Evolutionary conservation across 1,284 basidiomycete genomes (phyloP).

Genomic region (Puccinia horiana): DNA sequence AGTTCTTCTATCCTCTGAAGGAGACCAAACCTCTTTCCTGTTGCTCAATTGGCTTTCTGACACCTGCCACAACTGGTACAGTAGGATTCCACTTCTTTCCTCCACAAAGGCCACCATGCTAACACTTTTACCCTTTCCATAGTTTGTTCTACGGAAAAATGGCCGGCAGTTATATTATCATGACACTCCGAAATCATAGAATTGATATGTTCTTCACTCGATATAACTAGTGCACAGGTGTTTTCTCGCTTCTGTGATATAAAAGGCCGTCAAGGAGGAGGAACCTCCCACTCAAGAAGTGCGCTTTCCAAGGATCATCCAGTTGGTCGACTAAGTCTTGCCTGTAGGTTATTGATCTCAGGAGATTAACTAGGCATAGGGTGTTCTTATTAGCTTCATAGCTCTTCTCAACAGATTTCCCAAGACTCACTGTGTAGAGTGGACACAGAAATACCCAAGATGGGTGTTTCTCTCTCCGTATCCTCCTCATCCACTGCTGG

Average conservation of each 20-base stretch:
- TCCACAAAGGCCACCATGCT: slow-evolving; percentile 16
- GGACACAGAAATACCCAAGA: background rate
- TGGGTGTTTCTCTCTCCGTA: background rate
- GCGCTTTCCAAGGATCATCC: background rate
- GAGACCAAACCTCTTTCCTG: background rate
- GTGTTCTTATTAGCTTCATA: too few species aligned
- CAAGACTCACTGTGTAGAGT: background rate
- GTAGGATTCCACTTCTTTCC: background rate
- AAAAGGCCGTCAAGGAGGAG: background rate
- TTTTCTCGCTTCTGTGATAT: slow-evolving; percentile 7
- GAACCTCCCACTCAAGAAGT: background rate
- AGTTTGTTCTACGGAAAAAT: slow-evolving; percentile 10
- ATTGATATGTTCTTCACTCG: background rate
- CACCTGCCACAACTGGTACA: background rate
- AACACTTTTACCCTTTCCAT: background rate
- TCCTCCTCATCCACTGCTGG: background rate
- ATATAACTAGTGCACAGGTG: background rate
- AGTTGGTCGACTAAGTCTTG: too few species aligned
- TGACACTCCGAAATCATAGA: background rate
- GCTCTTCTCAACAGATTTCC: background rate
- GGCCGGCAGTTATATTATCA: slow-evolving; percentile 7
- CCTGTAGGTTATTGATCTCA: too few species aligned
- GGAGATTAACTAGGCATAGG: too few species aligned
- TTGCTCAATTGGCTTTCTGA: background rate
- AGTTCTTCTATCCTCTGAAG: background rate